Base-by-base conservation (phyloP, 768 basidiomycete species). In the Daedalea quercina region DNA sequence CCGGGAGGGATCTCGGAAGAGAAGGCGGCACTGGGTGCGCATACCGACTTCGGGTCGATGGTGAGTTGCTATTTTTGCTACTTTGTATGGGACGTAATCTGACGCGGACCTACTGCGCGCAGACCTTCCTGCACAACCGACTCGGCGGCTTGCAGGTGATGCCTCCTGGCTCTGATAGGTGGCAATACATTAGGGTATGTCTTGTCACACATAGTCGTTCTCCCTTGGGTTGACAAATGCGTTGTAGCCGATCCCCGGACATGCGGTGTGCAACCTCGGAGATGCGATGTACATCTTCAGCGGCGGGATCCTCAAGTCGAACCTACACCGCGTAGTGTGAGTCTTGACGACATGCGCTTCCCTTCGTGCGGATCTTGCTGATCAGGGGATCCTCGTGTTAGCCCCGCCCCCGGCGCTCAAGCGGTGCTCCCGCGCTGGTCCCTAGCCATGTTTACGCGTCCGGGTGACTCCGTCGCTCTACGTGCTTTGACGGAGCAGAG, bases 121-220 rank as follows among this genome's bases (percentile, higher is more conserved):
- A 82, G 78, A 81, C 82, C 0, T 80, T 86, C 70, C 69, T 87
- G 53, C 81, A 85, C 58, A 86, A 86, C 61, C 75, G 73, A 2
- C 74, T 86, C 0, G 85, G 85, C 9, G 85, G 85, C 0, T 70
- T 87, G 3, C 85, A 87, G 54, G 84, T 87, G 0, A 69, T 85
- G 44, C 74, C 76, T 1, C 83, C 82, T 1, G 82, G 79, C 13
- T 59, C 73, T 3, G 76, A 82, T n/a, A 63, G 73, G 23, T 87
- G 85, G 85, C 78, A 78, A 62, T 87, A 85, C 56, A 71, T 87
- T 58, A 79, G 79, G 74, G 84, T 76, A 35, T 23, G 54, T 37
- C 37, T 17, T 15, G 4, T 6, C 37, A 15, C 28, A 11, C 11
- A 6, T 40, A 7, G 8, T 9, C 13, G 37, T 6, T 19, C 24